A percentile compares a stretch with the other conserved stretches of the same genome.
Conservation (phyloP, 2,329 filamentous ascomycete genomes). For the Periconia sp. region DNA sequence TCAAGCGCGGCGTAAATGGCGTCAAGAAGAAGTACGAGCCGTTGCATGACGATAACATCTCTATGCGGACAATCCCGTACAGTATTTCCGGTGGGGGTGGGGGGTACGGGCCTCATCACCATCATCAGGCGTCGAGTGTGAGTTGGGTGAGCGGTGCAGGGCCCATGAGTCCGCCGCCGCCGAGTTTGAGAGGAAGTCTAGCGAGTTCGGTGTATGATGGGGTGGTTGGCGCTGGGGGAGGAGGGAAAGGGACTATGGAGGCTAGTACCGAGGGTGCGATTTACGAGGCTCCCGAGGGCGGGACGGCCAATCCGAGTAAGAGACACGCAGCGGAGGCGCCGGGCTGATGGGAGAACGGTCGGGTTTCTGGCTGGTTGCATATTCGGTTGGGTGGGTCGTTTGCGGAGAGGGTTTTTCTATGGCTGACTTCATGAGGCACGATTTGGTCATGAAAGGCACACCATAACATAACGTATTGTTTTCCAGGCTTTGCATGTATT, state of each 20-base stretch:
- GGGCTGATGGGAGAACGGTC: not conserved
- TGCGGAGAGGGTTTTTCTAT: no score
- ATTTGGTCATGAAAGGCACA: no score
- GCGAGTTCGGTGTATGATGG: not conserved
- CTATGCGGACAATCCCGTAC: conserved; percentile 6
- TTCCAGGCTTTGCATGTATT: no score
- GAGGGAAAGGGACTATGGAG: not conserved
- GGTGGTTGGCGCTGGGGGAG: not conserved
- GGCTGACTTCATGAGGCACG: no score
- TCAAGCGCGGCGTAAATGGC: conserved; percentile 13
- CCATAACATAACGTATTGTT: no score
- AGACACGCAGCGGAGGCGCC: conserved; percentile 3
- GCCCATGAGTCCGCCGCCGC: conserved; percentile 1
- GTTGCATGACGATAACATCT: conserved; percentile 5
- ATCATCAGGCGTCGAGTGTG: not conserved
- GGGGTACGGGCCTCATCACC: not conserved
- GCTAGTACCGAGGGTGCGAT: conserved; percentile 9
- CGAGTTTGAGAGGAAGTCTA: conserved; percentile 2
- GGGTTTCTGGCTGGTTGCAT: no score
- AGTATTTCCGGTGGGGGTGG: no score
- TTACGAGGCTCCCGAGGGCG: conserved; percentile 23
- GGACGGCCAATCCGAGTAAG: conserved; percentile 11
- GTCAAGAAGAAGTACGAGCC: conserved; percentile 14
- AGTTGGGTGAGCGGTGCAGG: not conserved
- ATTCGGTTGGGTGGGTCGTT: no score